Evolutionary conservation across 306 rosid species (phyloP).

Genomic region (Cicer cuneatum): DNA sequence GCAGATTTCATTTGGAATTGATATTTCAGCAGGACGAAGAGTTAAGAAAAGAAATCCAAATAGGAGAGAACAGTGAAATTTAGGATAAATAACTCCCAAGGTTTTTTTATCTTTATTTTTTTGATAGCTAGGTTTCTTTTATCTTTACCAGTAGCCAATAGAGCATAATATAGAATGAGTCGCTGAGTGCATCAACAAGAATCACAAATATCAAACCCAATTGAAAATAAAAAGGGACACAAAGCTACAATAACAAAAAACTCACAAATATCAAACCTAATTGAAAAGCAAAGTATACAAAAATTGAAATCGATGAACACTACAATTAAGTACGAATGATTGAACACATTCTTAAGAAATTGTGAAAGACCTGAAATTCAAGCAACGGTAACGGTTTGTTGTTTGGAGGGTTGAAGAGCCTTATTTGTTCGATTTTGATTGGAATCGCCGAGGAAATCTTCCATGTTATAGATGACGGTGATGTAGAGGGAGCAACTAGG

Average conservation of each 20-base stretch:
- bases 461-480: conserved; percentile 85
- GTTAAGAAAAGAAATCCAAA: background rate
- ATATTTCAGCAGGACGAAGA: background rate
- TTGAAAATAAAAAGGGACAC: background rate
- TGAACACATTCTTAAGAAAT: background rate
- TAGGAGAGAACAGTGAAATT: background rate
- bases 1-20: background rate
- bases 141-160: background rate
- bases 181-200: background rate
- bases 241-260: background rate
- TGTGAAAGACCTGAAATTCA: conserved; percentile 54
- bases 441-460: conserved; percentile 63
- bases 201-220: too few species aligned
- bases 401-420: conserved; percentile 52
- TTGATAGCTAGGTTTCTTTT: too few species aligned
- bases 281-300: background rate
- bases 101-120: background rate
- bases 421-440: conserved; percentile 53
- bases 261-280: background rate
- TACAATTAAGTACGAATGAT: background rate
- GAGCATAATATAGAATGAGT: background rate
- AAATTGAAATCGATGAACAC: background rate
- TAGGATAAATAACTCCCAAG: conserved; percentile 12
- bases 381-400: conserved; percentile 65
- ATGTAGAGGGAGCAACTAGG: conserved; percentile 97